phyloP scores from a whole-genome alignment of 2,329 filamentous ascomycete species.

The Clonostachys sp. region DNA sequence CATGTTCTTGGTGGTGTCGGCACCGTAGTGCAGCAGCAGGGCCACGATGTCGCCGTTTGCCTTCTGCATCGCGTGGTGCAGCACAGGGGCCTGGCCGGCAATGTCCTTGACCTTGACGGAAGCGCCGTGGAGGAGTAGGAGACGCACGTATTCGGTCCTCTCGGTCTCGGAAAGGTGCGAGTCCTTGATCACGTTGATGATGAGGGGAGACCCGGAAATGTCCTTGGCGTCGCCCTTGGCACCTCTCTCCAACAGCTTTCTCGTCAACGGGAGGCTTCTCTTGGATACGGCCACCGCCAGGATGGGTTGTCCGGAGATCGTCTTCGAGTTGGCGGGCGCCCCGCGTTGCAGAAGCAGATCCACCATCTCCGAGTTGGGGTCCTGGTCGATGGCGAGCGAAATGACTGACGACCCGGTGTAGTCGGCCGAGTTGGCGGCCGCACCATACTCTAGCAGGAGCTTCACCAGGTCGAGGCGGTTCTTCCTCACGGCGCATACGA shows the following conservation, averaged over 20 bases:
- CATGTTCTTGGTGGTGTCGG: conserved; percentile 11
- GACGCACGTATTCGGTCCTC: conserved; percentile 15
- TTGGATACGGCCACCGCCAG: conserved; percentile 23
- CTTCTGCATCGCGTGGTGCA: conserved; percentile 1
- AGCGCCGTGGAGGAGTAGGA: conserved; percentile 26
- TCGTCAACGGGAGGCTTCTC: conserved; percentile 20
- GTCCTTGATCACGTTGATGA: conserved; percentile 21
- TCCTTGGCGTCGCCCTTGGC: conserved; percentile 24
- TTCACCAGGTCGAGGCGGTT: conserved; percentile 15
- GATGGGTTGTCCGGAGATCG: conserved; percentile 21
- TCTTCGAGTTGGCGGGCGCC: conserved; percentile 19
- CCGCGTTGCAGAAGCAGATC: conserved; percentile 25
- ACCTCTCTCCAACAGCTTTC: conserved; percentile 22
- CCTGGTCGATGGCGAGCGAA: conserved; percentile 16
- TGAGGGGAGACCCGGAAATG: conserved; percentile 18
- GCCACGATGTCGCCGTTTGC: conserved; percentile 10
- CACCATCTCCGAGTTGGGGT: conserved; percentile 18
- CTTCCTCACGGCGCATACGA: conserved; percentile 19
- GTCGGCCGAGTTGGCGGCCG: conserved; percentile 20
- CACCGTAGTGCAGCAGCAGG: conserved; percentile 20
- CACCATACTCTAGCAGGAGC: conserved; percentile 26
- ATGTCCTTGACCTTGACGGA: conserved; percentile 16
- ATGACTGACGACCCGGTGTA: conserved; percentile 21
- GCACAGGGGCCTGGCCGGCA: conserved; percentile 5
- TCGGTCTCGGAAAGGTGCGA: conserved; percentile 13